A percentile compares a stretch with the other conserved stretches of the same genome.
Evolutionary conservation across 305 asterid genomes (phyloP).

Genomic region (Withania somnifera): DNA sequence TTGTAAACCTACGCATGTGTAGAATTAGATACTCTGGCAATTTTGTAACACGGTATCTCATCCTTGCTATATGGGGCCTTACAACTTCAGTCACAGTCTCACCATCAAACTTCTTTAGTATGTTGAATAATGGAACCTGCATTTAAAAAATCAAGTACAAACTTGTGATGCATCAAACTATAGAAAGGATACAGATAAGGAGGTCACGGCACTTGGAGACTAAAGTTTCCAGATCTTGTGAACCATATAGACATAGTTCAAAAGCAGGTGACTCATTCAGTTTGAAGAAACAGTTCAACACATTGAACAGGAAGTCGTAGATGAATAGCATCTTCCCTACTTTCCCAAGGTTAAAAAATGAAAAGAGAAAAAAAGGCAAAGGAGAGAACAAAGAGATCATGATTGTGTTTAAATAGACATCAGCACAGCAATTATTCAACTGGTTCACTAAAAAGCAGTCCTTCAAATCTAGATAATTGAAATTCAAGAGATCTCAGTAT

Average conservation of each 20-base stretch:
- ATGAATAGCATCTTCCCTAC: neutral
- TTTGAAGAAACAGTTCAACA: neutral
- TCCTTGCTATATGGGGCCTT: conserved; percentile 80
- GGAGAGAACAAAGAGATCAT: neutral
- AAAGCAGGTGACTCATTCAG: neutral
- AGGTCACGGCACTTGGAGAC: neutral
- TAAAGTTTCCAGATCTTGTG: neutral
- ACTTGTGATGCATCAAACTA: neutral
- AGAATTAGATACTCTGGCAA: conserved; percentile 74
- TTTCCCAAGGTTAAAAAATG: neutral
- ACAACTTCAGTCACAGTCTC: conserved; percentile 90
- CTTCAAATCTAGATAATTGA: neutral
- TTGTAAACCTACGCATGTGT: conserved; percentile 89
- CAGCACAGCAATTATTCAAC: neutral
- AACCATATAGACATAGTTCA: neutral
- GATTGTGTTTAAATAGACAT: neutral
- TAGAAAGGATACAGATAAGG: neutral
- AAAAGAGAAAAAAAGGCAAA: neutral
- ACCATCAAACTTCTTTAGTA: conserved; percentile 88
- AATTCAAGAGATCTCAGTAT: neutral
- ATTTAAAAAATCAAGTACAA: conserved; percentile 1
- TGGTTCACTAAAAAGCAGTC: neutral
- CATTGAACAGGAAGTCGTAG: neutral
- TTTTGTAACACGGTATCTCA: conserved; percentile 83
- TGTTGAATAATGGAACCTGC: conserved; percentile 96